Evolutionary conservation across 2,329 filamentous ascomycete genomes (phyloP).

Genomic region (Xylaria sp.): DNA sequence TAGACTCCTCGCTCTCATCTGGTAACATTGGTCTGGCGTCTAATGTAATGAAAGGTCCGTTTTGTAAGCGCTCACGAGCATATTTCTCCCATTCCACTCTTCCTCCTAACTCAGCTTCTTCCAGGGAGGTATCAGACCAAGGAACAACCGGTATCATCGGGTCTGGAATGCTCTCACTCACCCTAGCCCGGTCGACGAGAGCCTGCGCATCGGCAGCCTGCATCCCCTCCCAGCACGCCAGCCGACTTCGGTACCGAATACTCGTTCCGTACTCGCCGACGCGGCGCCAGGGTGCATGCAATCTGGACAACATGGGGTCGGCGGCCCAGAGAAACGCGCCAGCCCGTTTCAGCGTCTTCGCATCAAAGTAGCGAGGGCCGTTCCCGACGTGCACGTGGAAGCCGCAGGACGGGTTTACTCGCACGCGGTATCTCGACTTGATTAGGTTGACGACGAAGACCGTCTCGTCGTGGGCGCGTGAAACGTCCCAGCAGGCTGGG

Average conservation of each 20-base stretch:
- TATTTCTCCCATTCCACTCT: conserved; percentile 26
- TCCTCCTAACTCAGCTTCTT: conserved; percentile 33
- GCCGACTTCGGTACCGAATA: conserved; percentile 36
- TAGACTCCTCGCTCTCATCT: neutral
- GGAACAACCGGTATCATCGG: conserved; percentile 22
- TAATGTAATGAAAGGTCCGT: conserved; percentile 25
- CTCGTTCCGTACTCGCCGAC: conserved; percentile 28
- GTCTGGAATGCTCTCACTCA: conserved; percentile 3
- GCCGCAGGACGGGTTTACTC: conserved; percentile 51
- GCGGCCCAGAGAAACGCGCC: conserved; percentile 52
- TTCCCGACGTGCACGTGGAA: conserved; percentile 55
- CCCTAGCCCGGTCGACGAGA: neutral
- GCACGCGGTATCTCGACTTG: conserved; percentile 47
- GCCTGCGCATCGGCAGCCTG: conserved; percentile 11
- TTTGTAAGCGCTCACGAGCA: conserved; percentile 28
- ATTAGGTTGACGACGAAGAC: conserved; percentile 49
- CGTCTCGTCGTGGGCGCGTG: conserved; percentile 47
- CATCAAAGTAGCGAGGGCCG: conserved; percentile 48
- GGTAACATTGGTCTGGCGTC: neutral
- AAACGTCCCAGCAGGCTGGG: conserved; percentile 50
- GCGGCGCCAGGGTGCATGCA: conserved; percentile 51
- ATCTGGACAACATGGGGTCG: conserved; percentile 51
- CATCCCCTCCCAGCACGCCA: conserved; percentile 27
- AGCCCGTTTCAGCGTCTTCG: conserved; percentile 46
- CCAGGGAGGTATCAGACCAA: conserved; percentile 37